Evolutionary conservation across 805 yeast genomes (phyloP).

Genomic region (Saturnispora saitoi): DNA sequence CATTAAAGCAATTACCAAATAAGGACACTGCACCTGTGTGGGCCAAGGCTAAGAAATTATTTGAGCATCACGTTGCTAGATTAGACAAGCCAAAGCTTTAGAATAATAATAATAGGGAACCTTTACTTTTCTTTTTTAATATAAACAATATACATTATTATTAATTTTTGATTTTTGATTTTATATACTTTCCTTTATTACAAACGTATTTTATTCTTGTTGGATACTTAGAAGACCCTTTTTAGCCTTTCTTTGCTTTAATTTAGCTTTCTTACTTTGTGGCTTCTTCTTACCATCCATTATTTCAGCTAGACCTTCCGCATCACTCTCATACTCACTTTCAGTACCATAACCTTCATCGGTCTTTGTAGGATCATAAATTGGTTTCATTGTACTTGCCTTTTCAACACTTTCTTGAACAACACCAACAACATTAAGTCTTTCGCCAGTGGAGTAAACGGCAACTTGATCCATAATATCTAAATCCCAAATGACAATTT

Average conservation of each 20-base stretch:
- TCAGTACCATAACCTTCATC: constrained; percentile 41
- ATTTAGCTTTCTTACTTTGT: constrained; percentile 27
- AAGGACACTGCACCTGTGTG: constrained; percentile 84
- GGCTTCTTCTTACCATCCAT: constrained; percentile 40
- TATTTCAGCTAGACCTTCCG: constrained; percentile 52
- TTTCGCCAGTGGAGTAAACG: constrained; percentile 82
- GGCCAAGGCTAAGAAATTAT: constrained; percentile 79
- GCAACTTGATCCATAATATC: constrained; percentile 68
- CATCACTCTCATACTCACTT: constrained; percentile 70
- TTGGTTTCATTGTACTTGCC: constrained; percentile 51
- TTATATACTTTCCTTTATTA: neutral
- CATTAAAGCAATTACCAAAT: constrained; percentile 73
- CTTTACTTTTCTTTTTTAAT: neutral
- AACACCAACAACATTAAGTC: constrained; percentile 77
- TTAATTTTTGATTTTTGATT: neutral
- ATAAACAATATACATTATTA: neutral
- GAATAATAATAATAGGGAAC: neutral
- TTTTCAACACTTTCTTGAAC: constrained; percentile 75
- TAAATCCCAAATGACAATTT: constrained; percentile 84
- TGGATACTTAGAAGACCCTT: constrained; percentile 43
- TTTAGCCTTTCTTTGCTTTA: constrained; percentile 34
- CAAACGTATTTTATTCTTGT: constrained; percentile 26
- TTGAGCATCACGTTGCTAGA: constrained; percentile 76
- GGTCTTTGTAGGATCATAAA: constrained; percentile 30
- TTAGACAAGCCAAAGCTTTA: constrained; percentile 40